Conservation (phyloP, 2,329 filamentous ascomycete species). For the Lecanosticta acicola region DNA sequence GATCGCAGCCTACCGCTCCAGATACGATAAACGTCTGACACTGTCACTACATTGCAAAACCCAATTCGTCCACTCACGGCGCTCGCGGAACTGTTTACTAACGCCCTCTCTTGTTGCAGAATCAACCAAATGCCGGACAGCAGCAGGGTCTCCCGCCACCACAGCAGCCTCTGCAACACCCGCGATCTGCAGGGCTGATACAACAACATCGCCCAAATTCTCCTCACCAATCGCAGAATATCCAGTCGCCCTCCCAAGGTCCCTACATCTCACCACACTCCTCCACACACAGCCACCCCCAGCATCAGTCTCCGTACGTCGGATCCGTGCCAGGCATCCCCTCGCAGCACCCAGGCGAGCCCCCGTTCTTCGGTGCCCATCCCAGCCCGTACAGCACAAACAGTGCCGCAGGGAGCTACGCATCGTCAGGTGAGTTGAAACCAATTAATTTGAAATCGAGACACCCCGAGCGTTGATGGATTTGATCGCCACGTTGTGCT, state of each 20-base stretch:
- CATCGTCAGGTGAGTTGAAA: conserved; percentile 68
- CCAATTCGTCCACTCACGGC: conserved; percentile 11
- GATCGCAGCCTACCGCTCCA: conserved; percentile 13
- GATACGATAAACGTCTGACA: neutral
- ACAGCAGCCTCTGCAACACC: conserved; percentile 60
- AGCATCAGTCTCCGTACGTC: conserved; percentile 59
- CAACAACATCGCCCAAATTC: conserved; percentile 62
- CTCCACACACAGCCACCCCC: conserved; percentile 50
- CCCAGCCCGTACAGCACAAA: conserved; percentile 78
- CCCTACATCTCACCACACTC: conserved; percentile 65
- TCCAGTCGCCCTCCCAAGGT: conserved; percentile 52
- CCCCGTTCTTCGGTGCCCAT: conserved; percentile 70
- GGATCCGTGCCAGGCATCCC: conserved; percentile 57
- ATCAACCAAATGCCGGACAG: conserved; percentile 27
- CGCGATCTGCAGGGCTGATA: conserved; percentile 66
- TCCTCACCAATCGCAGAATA: conserved; percentile 54
- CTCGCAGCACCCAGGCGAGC: conserved; percentile 60
- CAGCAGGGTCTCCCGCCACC: conserved; percentile 65
- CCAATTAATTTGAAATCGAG: conserved; percentile 15
- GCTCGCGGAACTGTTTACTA: conserved; percentile 15
- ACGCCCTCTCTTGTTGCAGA: conserved; percentile 19
- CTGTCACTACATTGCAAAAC: conserved; percentile 5
- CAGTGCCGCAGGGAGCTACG: conserved; percentile 75
- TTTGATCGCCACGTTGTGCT: conserved; percentile 12
- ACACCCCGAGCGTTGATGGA: conserved; percentile 17